Conservation (phyloP, 257 asterid species). For the Nicotiana tabacum region DNA sequence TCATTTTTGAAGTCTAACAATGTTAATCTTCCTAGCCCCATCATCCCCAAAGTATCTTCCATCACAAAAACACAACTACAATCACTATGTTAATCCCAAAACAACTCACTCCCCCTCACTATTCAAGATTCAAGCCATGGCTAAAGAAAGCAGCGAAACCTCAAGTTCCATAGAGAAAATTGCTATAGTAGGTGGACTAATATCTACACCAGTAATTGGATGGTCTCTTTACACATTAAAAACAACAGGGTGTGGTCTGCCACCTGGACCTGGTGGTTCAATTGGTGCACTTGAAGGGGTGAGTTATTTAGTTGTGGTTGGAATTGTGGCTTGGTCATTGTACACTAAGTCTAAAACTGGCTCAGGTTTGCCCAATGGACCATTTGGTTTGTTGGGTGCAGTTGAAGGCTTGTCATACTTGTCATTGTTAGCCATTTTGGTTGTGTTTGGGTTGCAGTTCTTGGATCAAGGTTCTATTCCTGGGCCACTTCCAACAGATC, state of each 20-base stretch:
- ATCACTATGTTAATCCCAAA: background rate
- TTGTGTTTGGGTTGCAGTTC: conserved; percentile 75
- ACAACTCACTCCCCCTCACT: background rate
- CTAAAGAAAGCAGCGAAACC: conserved; percentile 39
- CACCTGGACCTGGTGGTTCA: conserved; percentile 92
- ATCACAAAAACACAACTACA: background rate
- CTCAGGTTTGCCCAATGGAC: conserved; percentile 87
- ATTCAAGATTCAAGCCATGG: conserved; percentile 40
- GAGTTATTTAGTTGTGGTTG: conserved; percentile 72
- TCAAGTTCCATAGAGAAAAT: conserved; percentile 34
- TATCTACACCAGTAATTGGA: conserved; percentile 71
- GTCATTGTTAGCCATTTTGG: conserved; percentile 51
- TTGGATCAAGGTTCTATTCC: conserved; percentile 70
- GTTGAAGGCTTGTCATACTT: conserved; percentile 87
- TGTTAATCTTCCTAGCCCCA: conserved; percentile 27
- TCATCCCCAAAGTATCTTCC: conserved; percentile 7
- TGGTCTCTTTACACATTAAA: conserved; percentile 90
- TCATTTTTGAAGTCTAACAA: conserved; percentile 13
- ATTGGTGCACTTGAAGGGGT: conserved; percentile 88
- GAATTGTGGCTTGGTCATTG: conserved; percentile 79
- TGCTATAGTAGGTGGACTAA: conserved; percentile 50
- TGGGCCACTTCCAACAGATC: conserved; percentile 70
- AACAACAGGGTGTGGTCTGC: conserved; percentile 89
- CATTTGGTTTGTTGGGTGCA: conserved; percentile 76
- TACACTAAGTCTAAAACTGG: conserved; percentile 78